Conservation (phyloP, 2,329 filamentous ascomycete species). For the Aspergillus floridensis region DNA sequence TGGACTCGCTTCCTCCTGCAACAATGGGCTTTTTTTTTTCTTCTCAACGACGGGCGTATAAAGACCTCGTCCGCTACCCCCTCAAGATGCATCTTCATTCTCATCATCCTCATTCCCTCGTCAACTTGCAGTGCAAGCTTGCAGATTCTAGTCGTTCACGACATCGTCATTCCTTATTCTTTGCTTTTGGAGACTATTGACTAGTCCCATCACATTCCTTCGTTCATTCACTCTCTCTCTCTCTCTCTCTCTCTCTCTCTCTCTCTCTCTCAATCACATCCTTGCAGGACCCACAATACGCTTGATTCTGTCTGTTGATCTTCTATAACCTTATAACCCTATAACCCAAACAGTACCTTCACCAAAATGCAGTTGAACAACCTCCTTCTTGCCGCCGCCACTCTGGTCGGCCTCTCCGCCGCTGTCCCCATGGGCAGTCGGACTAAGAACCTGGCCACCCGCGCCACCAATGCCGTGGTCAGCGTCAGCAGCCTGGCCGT, state of each 20-base stretch:
- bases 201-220: constrained; percentile 5
- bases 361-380: constrained; percentile 5
- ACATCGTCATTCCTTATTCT: constrained; percentile 6
- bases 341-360: not conserved
- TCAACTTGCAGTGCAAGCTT: constrained; percentile 1
- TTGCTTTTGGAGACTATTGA: constrained; percentile 2
- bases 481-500: constrained; percentile 1
- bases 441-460: constrained; percentile 2
- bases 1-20: not conserved
- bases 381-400: not conserved
- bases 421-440: constrained; percentile 3
- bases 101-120: not conserved
- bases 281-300: not conserved
- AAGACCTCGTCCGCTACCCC: not conserved
- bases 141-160: constrained; percentile 6
- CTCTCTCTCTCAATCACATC: not conserved
- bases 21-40: not conserved
- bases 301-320: not conserved
- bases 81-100: not conserved
- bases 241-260: not conserved
- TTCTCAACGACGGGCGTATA: not conserved
- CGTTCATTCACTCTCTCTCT: not conserved
- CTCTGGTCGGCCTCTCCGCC: not conserved
- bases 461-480: constrained; percentile 2
- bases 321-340: no score